A percentile compares a stretch with the other conserved stretches of the same genome.
phyloP scores from a whole-genome alignment of 148 eudicot genomes.

The Vaccinium corymbosum region DNA sequence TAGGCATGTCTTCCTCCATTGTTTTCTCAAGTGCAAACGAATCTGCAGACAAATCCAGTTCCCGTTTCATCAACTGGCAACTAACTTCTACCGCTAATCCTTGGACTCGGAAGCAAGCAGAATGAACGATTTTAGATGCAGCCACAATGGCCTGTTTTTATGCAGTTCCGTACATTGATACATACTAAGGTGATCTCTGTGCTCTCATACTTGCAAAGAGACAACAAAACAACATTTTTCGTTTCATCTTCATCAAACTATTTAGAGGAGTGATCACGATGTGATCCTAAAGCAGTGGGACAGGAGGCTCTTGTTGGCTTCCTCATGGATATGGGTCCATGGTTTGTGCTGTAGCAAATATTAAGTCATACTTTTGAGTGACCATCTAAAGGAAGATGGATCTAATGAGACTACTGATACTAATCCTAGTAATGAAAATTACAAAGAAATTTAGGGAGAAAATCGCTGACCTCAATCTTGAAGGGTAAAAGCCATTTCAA shows the following conservation, averaged over 20 bases:
- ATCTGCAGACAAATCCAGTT: too few species aligned
- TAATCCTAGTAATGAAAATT: not conserved
- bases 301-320: not conserved
- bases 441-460: not conserved
- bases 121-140: too few species aligned
- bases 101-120: too few species aligned
- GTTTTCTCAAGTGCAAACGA: not conserved
- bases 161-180: not conserved
- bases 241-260: not conserved
- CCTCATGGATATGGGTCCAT: not conserved
- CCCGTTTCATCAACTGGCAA: too few species aligned
- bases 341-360: not conserved
- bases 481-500: not conserved
- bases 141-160: not conserved
- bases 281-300: not conserved
- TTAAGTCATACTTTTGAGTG: conserved; percentile 3
- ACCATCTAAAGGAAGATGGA: not conserved
- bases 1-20: not conserved
- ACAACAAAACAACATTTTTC: not conserved
- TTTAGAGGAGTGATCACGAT: not conserved
- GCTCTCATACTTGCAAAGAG: not conserved
- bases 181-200: not conserved
- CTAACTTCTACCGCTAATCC: too few species aligned
- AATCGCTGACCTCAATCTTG: not conserved
- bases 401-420: not conserved